Evolutionary conservation across 2,329 filamentous ascomycete genomes (phyloP), one percentile per base, ranked within the genome.

Genomic region (Botrytis cinerea): DNA sequence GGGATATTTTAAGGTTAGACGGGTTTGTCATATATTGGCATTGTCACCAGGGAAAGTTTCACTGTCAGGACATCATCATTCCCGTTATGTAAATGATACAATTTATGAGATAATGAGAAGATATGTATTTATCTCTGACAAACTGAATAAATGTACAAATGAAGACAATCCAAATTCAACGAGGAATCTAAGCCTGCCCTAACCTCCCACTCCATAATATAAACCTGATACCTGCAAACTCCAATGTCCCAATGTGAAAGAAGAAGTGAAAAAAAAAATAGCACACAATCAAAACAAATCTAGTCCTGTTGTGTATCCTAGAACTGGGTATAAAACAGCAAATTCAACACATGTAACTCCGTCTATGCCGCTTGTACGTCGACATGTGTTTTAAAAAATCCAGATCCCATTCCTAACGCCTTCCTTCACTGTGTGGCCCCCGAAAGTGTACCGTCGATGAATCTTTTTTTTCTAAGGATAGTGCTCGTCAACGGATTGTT

Each of bases 291-390:
- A 57, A n/a, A 28, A 62, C 25, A 62, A 46, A 64, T 32, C 61
- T 64, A 64, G 61, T 64, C 14, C 61, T 64, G 40, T 64, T 12
- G 18, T 64, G 40, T 43, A 45, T 64, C 61, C 61, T 64, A 46
- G 61, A 45, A 46, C 51, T 45, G 61, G 40, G 61, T 64, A 64
- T 64, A 64, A 28, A n/a, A 18, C 40, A 45, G 18, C 40, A 43
- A 32, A 64, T 12, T 45, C 5, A 28, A 18, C 60, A 10, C 48
- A 28, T 57, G 51, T 57, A 57, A 57, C 51, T 57, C 51, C 51
- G n/a, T 32, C n/a, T 8, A 32, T 57, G 51, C n/a, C 51, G 51
- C 38, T 1, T 32, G 25, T 64, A 64, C 40, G 20, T 40, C 61
- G 16, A 32, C 51, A 57, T 32, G 51, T 57, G 14, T 32, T 54